Percentiles rank a stretch among this genome's conserved stretches.
phyloP scores from a whole-genome alignment of 176 grass and related monocot species.

The Cymbopogon citratus region DNA sequence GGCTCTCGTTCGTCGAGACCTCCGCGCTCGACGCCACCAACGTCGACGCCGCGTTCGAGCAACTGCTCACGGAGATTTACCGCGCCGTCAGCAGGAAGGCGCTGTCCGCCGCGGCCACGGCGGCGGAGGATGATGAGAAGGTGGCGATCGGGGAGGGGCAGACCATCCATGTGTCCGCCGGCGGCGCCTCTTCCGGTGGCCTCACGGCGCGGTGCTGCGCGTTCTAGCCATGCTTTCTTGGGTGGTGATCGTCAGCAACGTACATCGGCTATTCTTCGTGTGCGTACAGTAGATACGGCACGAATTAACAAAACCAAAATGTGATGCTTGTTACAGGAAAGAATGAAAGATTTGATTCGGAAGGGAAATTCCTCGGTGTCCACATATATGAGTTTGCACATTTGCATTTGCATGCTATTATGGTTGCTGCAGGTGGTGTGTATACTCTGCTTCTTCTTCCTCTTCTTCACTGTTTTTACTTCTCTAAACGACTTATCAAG shows the following conservation, averaged over 20 bases:
- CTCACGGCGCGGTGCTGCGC: conserved; percentile 48
- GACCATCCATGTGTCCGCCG: conserved; percentile 19
- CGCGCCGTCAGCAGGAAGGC: conserved; percentile 51
- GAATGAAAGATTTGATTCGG: neutral
- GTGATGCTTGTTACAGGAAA: neutral
- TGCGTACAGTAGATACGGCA: neutral
- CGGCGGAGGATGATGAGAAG: neutral
- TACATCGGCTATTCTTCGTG: neutral
- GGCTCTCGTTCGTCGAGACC: conserved; percentile 67
- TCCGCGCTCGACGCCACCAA: conserved; percentile 76
- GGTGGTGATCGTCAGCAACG: too few relatives aligned
- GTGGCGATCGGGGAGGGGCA: conserved; percentile 39
- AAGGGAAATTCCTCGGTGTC: too few relatives aligned
- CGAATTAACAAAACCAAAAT: neutral
- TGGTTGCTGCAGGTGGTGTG: too few relatives aligned
- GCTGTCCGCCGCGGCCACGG: neutral
- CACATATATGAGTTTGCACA: too few relatives aligned
- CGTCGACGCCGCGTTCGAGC: conserved; percentile 60
- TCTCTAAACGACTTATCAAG: neutral
- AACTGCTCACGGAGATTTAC: conserved; percentile 53
- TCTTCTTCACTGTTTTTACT: neutral
- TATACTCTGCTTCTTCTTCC: too few relatives aligned
- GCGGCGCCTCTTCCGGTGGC: neutral
- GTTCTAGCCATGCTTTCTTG: conserved; percentile 15
- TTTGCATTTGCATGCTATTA: too few relatives aligned